Evolutionary conservation across 805 yeast genomes (phyloP).

Genomic region (Wickerhamomyces bovis): DNA sequence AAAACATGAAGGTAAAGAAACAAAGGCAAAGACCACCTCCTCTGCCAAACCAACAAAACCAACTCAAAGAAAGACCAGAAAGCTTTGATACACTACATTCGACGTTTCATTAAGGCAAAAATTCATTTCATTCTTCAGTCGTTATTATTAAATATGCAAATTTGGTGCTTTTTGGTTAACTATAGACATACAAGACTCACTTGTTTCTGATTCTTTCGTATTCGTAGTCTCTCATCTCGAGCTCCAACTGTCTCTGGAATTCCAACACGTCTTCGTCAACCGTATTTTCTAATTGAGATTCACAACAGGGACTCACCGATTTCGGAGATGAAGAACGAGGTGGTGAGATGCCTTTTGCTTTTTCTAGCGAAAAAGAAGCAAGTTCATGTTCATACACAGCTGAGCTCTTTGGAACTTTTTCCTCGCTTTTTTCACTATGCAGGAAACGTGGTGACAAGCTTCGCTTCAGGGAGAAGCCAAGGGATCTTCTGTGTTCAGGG

Average conservation of each 20-base stretch:
- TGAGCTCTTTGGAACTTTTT: neutral
- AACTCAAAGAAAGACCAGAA: conserved; percentile 10
- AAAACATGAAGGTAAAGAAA: neutral
- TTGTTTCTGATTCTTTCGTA: conserved; percentile 10
- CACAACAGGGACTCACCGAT: neutral
- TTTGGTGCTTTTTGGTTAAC: neutral
- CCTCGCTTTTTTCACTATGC: neutral
- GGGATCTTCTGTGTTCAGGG: conserved; percentile 8
- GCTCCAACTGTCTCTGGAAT: conserved; percentile 17
- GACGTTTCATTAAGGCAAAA: neutral
- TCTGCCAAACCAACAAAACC: neutral
- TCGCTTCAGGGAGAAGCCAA: conserved; percentile 16
- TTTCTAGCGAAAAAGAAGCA: neutral
- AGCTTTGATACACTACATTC: conserved; percentile 1
- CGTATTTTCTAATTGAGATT: neutral
- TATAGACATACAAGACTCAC: neutral
- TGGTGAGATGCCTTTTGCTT: neutral
- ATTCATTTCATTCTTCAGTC: neutral
- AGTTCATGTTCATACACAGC: neutral
- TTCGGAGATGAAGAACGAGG: neutral
- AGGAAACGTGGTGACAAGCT: conserved; percentile 19
- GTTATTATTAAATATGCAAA: neutral
- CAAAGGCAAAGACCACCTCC: conserved; percentile 1
- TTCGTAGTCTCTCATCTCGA: conserved; percentile 20
- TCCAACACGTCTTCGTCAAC: conserved; percentile 20